phyloP scores from a whole-genome alignment of 768 basidiomycete genomes.

The Collybia sordida region DNA sequence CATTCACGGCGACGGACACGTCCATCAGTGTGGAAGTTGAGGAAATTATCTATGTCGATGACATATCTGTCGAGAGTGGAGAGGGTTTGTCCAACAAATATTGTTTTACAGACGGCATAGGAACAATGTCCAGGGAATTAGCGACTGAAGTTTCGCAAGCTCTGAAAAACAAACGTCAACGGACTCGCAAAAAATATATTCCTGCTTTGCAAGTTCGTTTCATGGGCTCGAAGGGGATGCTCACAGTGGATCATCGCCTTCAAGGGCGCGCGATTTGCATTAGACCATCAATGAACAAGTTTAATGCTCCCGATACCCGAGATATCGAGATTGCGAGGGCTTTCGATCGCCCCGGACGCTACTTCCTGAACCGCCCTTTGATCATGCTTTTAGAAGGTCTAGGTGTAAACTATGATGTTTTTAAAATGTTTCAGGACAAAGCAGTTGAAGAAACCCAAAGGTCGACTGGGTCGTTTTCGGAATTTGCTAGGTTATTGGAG shows the following conservation, averaged over 20 bases:
- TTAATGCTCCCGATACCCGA: conserved; percentile 32
- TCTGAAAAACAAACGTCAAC: conserved; percentile 35
- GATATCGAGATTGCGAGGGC: conserved; percentile 49
- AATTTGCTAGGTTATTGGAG: conserved; percentile 52
- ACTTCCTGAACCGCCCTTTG: conserved; percentile 60
- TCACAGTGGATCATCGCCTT: conserved; percentile 40
- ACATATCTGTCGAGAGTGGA: conserved; percentile 27
- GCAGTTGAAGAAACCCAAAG: conserved; percentile 49
- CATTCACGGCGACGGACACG: conserved; percentile 72
- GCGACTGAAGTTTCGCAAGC: conserved; percentile 49
- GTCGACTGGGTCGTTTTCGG: conserved; percentile 40
- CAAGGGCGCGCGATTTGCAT: conserved; percentile 33
- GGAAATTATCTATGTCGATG: conserved; percentile 44
- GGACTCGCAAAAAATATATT: conserved; percentile 34
- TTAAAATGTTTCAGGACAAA: conserved; percentile 49
- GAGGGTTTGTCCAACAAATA: conserved; percentile 26
- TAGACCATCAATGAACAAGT: conserved; percentile 49
- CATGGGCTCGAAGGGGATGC: conserved; percentile 57
- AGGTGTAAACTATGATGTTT: conserved; percentile 45
- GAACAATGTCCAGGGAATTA: conserved; percentile 56
- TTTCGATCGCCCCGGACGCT: conserved; percentile 55
- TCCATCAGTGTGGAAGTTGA: conserved; percentile 42
- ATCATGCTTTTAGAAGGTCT: conserved; percentile 65
- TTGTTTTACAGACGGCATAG: conserved; percentile 72
- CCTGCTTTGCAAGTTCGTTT: conserved; percentile 62